These are phyloP conservation scores for Clonostachys chloroleuca DNA, from an alignment of 2,329 filamentous ascomycete species.

Conservation along the genomic window DNA sequence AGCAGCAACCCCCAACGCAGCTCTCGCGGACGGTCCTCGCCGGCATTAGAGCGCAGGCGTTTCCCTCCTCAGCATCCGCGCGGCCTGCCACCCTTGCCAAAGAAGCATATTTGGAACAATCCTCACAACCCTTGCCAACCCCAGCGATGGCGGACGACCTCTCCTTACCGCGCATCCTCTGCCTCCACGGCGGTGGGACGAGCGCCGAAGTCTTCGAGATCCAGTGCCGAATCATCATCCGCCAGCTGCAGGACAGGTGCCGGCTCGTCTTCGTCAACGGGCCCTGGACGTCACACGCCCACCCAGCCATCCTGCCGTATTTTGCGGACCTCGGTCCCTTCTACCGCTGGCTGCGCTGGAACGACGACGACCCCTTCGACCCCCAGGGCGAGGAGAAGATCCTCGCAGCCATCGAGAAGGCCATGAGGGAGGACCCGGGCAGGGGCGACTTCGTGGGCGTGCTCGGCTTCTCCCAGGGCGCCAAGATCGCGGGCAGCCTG, in stretches of 20 bases:
- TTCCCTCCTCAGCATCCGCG: no score
- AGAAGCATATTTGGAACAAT: no score
- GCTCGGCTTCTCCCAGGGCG: slow-evolving; percentile 65
- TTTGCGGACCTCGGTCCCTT: slow-evolving; percentile 67
- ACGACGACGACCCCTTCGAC: slow-evolving; percentile 49
- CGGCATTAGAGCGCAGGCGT: no score
- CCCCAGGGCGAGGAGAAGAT: slow-evolving; percentile 30
- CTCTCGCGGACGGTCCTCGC: no score
- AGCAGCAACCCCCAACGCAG: no score
- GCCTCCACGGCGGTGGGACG: slow-evolving; percentile 76
- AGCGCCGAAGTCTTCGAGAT: slow-evolving; percentile 65
- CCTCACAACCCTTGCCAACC: no score
- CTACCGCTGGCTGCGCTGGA: slow-evolving; percentile 57
- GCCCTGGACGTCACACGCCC: slow-evolving; percentile 58
- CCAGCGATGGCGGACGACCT: neutral
- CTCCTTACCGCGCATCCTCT: slow-evolving; percentile 62
- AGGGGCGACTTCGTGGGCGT: slow-evolving; percentile 55
- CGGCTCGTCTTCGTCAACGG: slow-evolving; percentile 70
- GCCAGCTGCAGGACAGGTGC: slow-evolving; percentile 49
- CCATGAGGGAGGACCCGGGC: slow-evolving; percentile 50
- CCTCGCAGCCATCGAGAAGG: slow-evolving; percentile 27
- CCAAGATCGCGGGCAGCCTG: slow-evolving; percentile 55
- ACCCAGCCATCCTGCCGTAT: slow-evolving; percentile 58
- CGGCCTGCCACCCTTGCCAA: no score
- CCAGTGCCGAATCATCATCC: slow-evolving; percentile 56